Evolutionary conservation across 495 filamentous ascomycete genomes (phyloP), one percentile per base, ranked within the genome.

Genomic region (Ramalina intermedia): DNA sequence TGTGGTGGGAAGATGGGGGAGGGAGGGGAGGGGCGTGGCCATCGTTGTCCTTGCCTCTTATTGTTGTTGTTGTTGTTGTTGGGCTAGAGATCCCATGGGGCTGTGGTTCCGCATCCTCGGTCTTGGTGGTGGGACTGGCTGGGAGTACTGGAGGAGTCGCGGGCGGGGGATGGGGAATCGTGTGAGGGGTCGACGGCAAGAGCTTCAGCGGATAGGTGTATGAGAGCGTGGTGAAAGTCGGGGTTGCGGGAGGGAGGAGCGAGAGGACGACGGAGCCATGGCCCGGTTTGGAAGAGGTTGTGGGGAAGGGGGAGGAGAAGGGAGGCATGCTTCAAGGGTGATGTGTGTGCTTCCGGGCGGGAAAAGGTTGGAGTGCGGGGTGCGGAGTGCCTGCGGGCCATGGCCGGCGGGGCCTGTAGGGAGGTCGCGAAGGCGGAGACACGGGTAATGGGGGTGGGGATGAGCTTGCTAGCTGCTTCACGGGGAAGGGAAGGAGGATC

Each of bases 121-220:
- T 9, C 39, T 41, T 18, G 9, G 4, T 9, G 13, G 17, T 41
- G 11, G 4, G 21, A 9, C 6, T 41, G 6, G 6, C 11, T n/a
- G 21, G 8, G 2, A 6, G 21, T 8, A 0, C 7, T 1, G 39
- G 13, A 41, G 14, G 39, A 23, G 8, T 6, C 0, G 39, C 2
- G 39, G 11, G 39, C 2, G 0, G 39, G 11, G 12, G 39, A 23
- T 39, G 27, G 38, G 52, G 59, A 26, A 67, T 55, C 43, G 65
- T 69, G 36, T 80, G 75, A 12, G 64, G 72, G 14, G 58, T 60
- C 53, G 39, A 79, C 66, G 16, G 88, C 58, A 98, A 81, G 33
- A 98, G 81, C 62, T 98, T 98, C 33, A 98, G 76, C 9, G 91
- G 91, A 60, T 96, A 98, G 62, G 91, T 84, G 65, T 89, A 96